Percentiles rank a stretch among this genome's conserved stretches.
phyloP scores from a whole-genome alignment of 495 filamentous ascomycete species.

The Neurospora tetraspora region DNA sequence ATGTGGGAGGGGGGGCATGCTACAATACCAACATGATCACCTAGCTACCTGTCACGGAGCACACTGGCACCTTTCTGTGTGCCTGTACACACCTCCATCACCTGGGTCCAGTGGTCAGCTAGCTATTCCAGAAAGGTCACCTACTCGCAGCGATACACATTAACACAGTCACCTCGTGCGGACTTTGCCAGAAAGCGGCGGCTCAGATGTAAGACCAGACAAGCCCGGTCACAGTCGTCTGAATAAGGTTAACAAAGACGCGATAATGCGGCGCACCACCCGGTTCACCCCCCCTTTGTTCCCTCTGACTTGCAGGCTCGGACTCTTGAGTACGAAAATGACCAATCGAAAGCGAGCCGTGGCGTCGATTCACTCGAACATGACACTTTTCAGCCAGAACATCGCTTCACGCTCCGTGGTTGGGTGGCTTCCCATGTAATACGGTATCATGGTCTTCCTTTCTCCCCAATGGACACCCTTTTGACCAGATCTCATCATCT shows the following conservation, averaged over 20 bases:
- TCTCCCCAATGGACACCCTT: not conserved
- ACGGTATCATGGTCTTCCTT: not conserved
- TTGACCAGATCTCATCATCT: not conserved
- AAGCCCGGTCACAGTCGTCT: constrained; percentile 14
- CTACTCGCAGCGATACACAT: not conserved
- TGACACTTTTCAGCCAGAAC: not conserved
- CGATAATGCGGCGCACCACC: not conserved
- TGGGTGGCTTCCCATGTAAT: not conserved
- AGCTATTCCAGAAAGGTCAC: not conserved
- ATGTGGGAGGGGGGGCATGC: not conserved
- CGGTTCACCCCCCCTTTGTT: no score
- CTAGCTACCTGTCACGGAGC: not conserved
- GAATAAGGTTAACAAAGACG: constrained; percentile 23
- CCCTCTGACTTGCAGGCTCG: not conserved
- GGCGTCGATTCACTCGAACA: not conserved
- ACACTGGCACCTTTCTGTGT: not conserved
- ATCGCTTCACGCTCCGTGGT: not conserved
- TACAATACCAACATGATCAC: no score
- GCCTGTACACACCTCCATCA: not conserved
- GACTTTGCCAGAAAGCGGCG: not conserved
- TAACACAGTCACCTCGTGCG: not conserved
- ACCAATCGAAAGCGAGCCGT: not conserved
- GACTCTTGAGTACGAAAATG: not conserved
- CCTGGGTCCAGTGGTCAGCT: not conserved
- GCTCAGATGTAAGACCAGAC: not conserved